phyloP scores from a whole-genome alignment of 331 rosid species.

The Quercus lobata region DNA sequence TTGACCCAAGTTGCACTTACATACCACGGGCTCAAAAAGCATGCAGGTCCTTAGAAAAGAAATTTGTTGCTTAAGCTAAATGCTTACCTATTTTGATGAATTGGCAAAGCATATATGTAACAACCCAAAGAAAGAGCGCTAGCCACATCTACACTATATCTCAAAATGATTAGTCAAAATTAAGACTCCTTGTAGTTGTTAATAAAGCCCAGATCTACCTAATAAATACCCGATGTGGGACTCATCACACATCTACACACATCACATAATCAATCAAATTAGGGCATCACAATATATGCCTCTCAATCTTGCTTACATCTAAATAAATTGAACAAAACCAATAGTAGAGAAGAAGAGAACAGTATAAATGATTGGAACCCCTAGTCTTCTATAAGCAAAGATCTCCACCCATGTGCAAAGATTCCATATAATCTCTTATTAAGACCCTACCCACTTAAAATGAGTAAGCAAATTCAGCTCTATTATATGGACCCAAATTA shows the following conservation, averaged over 20 bases:
- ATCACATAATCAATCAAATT: too few relatives aligned
- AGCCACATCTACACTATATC: too few relatives aligned
- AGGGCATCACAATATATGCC: background rate
- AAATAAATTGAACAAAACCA: background rate
- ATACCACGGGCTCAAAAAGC: background rate
- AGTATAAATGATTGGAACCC: background rate
- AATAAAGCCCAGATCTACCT: too few relatives aligned
- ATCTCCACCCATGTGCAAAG: slow-evolving; percentile 46
- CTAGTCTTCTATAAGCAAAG: background rate
- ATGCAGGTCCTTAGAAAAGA: background rate
- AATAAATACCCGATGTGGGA: too few relatives aligned
- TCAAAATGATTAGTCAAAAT: too few relatives aligned
- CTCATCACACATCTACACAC: too few relatives aligned
- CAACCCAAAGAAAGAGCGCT: too few relatives aligned
- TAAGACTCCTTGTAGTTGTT: too few relatives aligned
- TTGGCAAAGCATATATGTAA: background rate
- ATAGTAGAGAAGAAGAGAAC: background rate
- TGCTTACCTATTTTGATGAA: background rate
- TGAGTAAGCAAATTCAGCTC: slow-evolving; percentile 24
- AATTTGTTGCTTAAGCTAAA: background rate
- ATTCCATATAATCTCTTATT: slow-evolving; percentile 22
- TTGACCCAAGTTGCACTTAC: background rate
- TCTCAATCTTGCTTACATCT: background rate
- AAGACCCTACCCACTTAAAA: slow-evolving; percentile 31
- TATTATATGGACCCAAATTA: slow-evolving; percentile 22